Conservation (phyloP, 2,329 filamentous ascomycete genomes). For the Fusarium tuaranense region DNA sequence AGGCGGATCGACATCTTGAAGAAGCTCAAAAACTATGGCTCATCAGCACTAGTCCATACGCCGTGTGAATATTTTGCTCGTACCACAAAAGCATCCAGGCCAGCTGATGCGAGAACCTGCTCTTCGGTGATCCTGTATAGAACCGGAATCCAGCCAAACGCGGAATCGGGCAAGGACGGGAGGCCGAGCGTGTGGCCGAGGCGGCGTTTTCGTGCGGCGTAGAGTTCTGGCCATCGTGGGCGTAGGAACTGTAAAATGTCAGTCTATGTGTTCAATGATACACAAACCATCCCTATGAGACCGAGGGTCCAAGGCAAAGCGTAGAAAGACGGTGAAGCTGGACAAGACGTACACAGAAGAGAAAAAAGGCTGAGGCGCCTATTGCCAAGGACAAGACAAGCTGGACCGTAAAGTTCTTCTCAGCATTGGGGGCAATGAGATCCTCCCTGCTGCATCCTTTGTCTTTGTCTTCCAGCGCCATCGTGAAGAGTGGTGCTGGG, state of each 20-base stretch:
- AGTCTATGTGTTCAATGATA: background rate
- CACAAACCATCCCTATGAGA: background rate
- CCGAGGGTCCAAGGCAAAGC: background rate
- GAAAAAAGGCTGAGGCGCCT: conserved; percentile 77
- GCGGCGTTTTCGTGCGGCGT: conserved; percentile 87
- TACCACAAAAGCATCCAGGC: conserved; percentile 93
- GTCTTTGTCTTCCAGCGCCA: background rate
- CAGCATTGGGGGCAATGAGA: conserved; percentile 38
- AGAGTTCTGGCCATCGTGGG: conserved; percentile 91
- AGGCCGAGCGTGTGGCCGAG: conserved; percentile 70
- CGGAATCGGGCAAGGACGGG: conserved; percentile 83
- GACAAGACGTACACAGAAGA: conserved; percentile 75
- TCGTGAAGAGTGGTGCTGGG: conserved; percentile 11
- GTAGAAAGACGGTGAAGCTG: background rate
- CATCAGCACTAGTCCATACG: conserved; percentile 24
- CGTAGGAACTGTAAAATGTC: conserved; percentile 73
- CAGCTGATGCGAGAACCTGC: conserved; percentile 89
- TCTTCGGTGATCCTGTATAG: conserved; percentile 89
- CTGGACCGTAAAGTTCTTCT: conserved; percentile 70
- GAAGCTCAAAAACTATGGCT: conserved; percentile 81
- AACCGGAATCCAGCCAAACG: conserved; percentile 93
- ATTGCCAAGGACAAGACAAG: conserved; percentile 78
- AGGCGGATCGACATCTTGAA: conserved; percentile 96
- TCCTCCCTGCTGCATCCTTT: conserved; percentile 16
- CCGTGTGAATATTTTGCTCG: conserved; percentile 43